Conservation (phyloP, 176 grass and related monocot genomes). For the Aechmea fasciata region DNA sequence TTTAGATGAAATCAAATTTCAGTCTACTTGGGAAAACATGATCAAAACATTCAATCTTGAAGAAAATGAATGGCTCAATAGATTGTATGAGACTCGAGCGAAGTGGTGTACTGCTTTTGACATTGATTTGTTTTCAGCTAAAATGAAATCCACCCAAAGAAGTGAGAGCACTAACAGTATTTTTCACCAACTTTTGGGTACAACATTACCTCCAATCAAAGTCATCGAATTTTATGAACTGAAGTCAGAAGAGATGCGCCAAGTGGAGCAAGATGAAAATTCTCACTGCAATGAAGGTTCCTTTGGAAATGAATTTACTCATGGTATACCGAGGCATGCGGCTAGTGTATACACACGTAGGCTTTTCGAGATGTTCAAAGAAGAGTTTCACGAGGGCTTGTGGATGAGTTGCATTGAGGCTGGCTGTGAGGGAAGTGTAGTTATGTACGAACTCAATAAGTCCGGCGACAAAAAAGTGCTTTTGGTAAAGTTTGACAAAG, state of each 20-base stretch:
- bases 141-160: constrained; percentile 53
- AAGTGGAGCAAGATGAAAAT: constrained; percentile 72
- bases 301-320: constrained; percentile 48
- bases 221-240: constrained; percentile 43
- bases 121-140: constrained; percentile 61
- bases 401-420: constrained; percentile 67
- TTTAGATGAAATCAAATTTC: constrained; percentile 54
- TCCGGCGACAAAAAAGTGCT: constrained; percentile 43
- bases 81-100: constrained; percentile 55
- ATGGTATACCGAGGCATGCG: constrained; percentile 78
- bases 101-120: constrained; percentile 73
- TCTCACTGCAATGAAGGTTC: constrained; percentile 46
- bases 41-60: constrained; percentile 54
- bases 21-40: constrained; percentile 61
- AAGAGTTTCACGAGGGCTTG: constrained; percentile 71
- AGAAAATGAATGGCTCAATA: constrained; percentile 80
- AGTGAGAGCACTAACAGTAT: constrained; percentile 64
- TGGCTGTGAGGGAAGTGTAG: constrained; percentile 39
- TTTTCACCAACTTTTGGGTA: constrained; percentile 47
- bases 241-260: constrained; percentile 49
- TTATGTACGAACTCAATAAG: constrained; percentile 39
- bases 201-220: constrained; percentile 29
- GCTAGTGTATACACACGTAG: constrained; percentile 69
- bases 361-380: constrained; percentile 79
- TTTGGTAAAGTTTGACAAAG: constrained; percentile 43